These are phyloP conservation scores for Fusarium begoniae DNA, from an alignment of 2,329 filamentous ascomycete genomes.

Conservation along the genomic window DNA sequence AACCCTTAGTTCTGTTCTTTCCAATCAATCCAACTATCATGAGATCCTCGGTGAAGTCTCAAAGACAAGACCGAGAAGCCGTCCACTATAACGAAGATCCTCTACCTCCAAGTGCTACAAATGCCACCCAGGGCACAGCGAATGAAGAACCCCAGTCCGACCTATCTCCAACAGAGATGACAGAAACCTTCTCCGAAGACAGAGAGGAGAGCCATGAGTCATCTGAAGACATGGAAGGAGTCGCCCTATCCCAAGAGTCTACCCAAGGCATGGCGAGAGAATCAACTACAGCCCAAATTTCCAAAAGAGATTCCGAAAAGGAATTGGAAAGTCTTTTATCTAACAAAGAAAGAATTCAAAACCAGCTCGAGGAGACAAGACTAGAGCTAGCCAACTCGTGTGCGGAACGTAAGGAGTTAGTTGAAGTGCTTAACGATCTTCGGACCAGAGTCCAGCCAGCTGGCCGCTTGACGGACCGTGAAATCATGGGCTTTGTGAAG, in stretches of 20 bases:
- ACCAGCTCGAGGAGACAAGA: not conserved
- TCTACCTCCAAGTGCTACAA: no score
- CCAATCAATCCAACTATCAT: not conserved
- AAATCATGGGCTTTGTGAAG: not conserved
- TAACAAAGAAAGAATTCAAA: not conserved
- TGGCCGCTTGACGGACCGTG: not conserved
- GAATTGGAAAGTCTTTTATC: not conserved
- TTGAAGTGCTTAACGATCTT: not conserved
- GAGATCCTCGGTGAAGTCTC: no score
- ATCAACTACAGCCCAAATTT: not conserved
- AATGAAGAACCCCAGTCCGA: no score
- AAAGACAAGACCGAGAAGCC: no score
- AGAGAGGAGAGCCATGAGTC: not conserved
- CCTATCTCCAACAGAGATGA: no score
- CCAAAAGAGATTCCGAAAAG: not conserved
- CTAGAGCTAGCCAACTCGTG: not conserved
- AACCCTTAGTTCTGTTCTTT: not conserved
- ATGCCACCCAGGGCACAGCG: no score
- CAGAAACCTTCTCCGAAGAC: no score
- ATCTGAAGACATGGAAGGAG: not conserved
- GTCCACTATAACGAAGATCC: no score
- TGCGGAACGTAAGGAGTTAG: not conserved
- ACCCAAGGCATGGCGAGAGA: not conserved
- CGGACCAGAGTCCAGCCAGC: not conserved
- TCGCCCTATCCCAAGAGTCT: not conserved